These are phyloP conservation scores for Ambrosiella beaveri DNA, from an alignment of 2,329 filamentous ascomycete species.

Conservation along the genomic window DNA sequence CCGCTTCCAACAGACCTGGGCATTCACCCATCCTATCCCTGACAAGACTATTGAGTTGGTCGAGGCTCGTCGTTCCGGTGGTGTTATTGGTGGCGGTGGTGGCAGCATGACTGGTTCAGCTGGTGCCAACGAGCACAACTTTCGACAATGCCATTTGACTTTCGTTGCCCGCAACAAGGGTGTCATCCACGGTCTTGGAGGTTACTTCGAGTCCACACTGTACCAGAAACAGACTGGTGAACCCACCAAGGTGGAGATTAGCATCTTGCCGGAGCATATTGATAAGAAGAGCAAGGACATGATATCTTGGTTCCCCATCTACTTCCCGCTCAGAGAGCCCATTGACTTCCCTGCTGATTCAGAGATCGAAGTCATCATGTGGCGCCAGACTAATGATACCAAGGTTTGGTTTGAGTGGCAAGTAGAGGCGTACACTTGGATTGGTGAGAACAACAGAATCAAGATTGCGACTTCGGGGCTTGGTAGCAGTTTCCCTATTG, in stretches of 20 bases:
- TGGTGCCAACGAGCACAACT: constrained; percentile 82
- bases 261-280: constrained; percentile 83
- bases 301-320: constrained; percentile 99
- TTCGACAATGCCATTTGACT: constrained; percentile 56
- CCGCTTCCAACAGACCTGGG: constrained; percentile 62
- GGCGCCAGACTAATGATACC: constrained; percentile 83
- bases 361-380: constrained; percentile 84
- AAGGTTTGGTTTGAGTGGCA: constrained; percentile 99
- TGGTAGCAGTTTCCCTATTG: constrained; percentile 51
- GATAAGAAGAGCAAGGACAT: constrained; percentile 87
- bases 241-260: constrained; percentile 56
- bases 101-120: constrained; percentile 59
- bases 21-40: constrained; percentile 62
- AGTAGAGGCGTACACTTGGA: constrained; percentile 63
- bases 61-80: constrained; percentile 42
- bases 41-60: constrained; percentile 36
- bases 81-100: constrained; percentile 47
- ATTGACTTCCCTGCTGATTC: constrained; percentile 70
- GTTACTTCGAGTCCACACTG: constrained; percentile 93
- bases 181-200: constrained; percentile 76
- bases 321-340: constrained; percentile 87
- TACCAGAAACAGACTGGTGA: constrained; percentile 37
- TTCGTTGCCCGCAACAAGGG: constrained; percentile 68
- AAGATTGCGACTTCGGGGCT: constrained; percentile 49
- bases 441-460: constrained; percentile 41